These are phyloP conservation scores for Fusarium sp. DNA, from an alignment of 2,329 filamentous ascomycete genomes.

Conservation along the genomic window DNA sequence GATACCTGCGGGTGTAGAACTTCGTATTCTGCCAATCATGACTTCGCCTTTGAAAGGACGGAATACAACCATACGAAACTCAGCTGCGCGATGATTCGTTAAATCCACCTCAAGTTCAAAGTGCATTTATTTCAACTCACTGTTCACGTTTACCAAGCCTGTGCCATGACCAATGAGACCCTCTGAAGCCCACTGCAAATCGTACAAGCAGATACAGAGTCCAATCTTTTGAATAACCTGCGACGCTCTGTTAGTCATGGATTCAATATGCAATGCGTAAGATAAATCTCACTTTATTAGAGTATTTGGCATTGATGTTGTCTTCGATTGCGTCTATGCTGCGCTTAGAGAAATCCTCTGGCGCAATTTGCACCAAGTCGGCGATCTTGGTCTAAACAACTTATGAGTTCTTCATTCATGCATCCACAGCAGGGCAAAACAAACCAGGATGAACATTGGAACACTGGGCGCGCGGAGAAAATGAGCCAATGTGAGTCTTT, in stretches of 20 bases:
- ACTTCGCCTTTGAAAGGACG: conserved; percentile 96
- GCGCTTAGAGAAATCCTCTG: conserved; percentile 85
- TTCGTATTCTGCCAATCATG: conserved; percentile 84
- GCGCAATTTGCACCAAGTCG: conserved; percentile 92
- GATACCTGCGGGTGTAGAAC: conserved; percentile 77
- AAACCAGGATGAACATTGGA: conserved; percentile 64
- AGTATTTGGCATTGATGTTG: conserved; percentile 96
- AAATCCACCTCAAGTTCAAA: not conserved
- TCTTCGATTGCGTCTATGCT: conserved; percentile 90
- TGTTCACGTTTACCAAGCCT: conserved; percentile 93
- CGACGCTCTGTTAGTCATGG: not conserved
- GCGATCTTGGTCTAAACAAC: conserved; percentile 82
- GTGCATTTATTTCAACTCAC: conserved; percentile 56
- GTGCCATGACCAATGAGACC: conserved; percentile 93
- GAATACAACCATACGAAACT: conserved; percentile 94
- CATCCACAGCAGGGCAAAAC: conserved; percentile 23
- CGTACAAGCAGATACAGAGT: conserved; percentile 92
- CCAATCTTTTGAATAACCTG: conserved; percentile 92
- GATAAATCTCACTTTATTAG: conserved; percentile 75
- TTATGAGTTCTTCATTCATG: conserved; percentile 21
- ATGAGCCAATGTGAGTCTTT: not conserved
- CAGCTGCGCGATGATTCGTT: conserved; percentile 61
- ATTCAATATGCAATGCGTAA: not conserved
- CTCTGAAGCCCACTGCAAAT: conserved; percentile 88
- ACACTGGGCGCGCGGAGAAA: not conserved